Percentiles rank a stretch among this genome's conserved stretches.
phyloP scores from a whole-genome alignment of 345 rosid species.

The Firmiana major region DNA sequence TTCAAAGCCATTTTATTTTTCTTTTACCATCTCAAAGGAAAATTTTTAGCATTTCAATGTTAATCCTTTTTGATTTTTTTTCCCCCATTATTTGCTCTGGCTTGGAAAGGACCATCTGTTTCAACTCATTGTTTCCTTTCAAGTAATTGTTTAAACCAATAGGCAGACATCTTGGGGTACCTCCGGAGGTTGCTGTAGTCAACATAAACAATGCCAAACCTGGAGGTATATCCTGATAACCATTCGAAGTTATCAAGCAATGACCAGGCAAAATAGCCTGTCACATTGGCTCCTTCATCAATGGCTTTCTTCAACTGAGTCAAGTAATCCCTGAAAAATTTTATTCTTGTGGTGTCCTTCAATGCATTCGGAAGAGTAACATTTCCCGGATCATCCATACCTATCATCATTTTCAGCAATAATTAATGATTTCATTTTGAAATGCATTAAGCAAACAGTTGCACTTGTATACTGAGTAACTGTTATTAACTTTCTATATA shows the following conservation, averaged over 20 bases:
- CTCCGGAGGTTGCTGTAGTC: constrained; percentile 44
- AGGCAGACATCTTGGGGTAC: constrained; percentile 61
- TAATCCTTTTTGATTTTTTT: background rate
- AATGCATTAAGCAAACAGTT: background rate
- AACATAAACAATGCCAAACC: constrained; percentile 52
- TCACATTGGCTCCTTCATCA: constrained; percentile 59
- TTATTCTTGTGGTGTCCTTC: constrained; percentile 43
- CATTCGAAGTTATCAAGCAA: constrained; percentile 66
- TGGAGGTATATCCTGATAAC: constrained; percentile 48
- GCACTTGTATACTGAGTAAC: background rate
- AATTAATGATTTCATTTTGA: background rate
- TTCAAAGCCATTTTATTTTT: background rate
- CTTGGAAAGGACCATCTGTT: background rate
- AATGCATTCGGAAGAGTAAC: constrained; percentile 27
- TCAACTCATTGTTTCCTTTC: constrained; percentile 8
- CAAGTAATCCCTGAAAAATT: constrained; percentile 43
- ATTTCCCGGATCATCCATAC: constrained; percentile 62
- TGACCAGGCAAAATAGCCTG: constrained; percentile 68
- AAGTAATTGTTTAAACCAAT: constrained; percentile 51
- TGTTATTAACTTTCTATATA: background rate
- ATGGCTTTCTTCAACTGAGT: constrained; percentile 44
- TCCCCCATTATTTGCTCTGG: background rate
- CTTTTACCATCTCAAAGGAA: too few relatives aligned
- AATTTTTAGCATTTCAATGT: background rate
- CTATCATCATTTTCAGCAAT: constrained; percentile 15